These are phyloP conservation scores for Boletus sensibilis DNA, from an alignment of 768 basidiomycete genomes.

Conservation along the genomic window DNA sequence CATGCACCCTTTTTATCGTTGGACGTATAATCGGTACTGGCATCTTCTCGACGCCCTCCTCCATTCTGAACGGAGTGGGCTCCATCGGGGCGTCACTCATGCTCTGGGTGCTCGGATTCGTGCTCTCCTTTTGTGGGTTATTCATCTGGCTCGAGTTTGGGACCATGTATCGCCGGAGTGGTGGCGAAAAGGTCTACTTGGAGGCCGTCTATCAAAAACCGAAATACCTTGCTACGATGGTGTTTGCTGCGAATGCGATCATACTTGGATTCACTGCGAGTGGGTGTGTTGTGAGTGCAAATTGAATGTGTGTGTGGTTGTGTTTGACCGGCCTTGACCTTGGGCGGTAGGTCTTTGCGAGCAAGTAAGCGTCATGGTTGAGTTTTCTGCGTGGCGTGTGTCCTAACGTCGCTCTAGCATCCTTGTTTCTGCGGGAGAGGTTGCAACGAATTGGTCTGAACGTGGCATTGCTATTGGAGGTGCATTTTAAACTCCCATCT, in stretches of 20 bases:
- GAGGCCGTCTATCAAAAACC: slow-evolving; percentile 54
- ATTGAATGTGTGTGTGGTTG: background rate
- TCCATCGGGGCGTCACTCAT: slow-evolving; percentile 60
- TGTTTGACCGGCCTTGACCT: background rate
- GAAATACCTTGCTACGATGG: slow-evolving; percentile 45
- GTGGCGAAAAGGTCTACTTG: slow-evolving; percentile 63
- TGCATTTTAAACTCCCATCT: slow-evolving; percentile 13
- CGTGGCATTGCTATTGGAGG: slow-evolving; percentile 61
- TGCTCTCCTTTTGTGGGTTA: slow-evolving; percentile 55
- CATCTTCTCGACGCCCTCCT: slow-evolving; percentile 62
- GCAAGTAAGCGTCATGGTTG: slow-evolving; percentile 27
- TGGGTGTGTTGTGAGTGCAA: slow-evolving; percentile 46
- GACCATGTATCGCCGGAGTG: slow-evolving; percentile 61
- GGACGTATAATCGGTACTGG: slow-evolving; percentile 62
- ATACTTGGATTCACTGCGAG: slow-evolving; percentile 42
- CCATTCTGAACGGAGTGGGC: slow-evolving; percentile 54
- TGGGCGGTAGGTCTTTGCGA: slow-evolving; percentile 31
- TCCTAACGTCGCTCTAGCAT: slow-evolving; percentile 36
- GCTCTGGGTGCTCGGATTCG: slow-evolving; percentile 63
- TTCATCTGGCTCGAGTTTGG: slow-evolving; percentile 67
- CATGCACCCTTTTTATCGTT: slow-evolving; percentile 57
- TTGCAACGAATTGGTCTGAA: slow-evolving; percentile 45
- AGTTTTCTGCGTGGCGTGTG: fast-evolving
- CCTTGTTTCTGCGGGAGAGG: slow-evolving; percentile 43
- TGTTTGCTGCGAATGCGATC: slow-evolving; percentile 50